Evolutionary conservation across 2,329 filamentous ascomycete genomes (phyloP).

Genomic region (Lojkania enalia): DNA sequence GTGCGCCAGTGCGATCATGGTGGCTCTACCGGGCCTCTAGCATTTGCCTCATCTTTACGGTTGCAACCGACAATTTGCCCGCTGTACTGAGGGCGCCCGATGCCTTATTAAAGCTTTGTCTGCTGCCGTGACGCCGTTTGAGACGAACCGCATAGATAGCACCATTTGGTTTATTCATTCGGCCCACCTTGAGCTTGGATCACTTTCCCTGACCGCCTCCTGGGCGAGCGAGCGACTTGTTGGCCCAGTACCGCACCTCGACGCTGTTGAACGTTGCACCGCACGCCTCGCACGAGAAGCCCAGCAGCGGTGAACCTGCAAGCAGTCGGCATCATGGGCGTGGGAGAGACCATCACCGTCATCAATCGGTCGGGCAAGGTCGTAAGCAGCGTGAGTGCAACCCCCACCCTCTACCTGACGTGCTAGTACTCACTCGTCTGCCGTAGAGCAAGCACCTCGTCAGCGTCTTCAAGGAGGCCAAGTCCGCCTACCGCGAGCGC

Average conservation of each 20-base stretch:
- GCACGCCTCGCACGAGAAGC: constrained; percentile 6
- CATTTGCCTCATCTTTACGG: constrained; percentile 14
- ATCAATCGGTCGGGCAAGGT: constrained; percentile 91
- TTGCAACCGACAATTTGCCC: constrained; percentile 3
- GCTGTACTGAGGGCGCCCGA: not conserved
- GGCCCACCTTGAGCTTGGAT: constrained; percentile 7
- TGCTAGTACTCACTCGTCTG: constrained; percentile 24
- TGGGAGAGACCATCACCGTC: constrained; percentile 79
- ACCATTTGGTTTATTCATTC: too few species aligned
- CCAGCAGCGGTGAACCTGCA: constrained; percentile 17
- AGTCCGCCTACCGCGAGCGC: constrained; percentile 82
- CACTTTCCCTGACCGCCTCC: constrained; percentile 9
- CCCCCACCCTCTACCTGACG: constrained; percentile 13
- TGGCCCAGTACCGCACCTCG: constrained; percentile 11
- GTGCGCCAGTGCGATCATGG: constrained; percentile 27
- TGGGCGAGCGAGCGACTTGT: too few species aligned
- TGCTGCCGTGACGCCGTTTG: constrained; percentile 4
- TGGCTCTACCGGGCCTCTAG: constrained; percentile 11
- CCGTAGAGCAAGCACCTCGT: constrained; percentile 85
- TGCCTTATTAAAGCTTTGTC: constrained; percentile 10
- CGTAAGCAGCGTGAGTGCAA: constrained; percentile 77
- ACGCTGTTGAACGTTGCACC: constrained; percentile 15
- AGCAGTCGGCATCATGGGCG: constrained; percentile 29
- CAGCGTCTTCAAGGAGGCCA: constrained; percentile 89
- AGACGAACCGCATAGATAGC: not conserved